These are phyloP conservation scores for Ganoderma boninense DNA, from an alignment of 1,284 basidiomycete genomes.

Conservation along the genomic window DNA sequence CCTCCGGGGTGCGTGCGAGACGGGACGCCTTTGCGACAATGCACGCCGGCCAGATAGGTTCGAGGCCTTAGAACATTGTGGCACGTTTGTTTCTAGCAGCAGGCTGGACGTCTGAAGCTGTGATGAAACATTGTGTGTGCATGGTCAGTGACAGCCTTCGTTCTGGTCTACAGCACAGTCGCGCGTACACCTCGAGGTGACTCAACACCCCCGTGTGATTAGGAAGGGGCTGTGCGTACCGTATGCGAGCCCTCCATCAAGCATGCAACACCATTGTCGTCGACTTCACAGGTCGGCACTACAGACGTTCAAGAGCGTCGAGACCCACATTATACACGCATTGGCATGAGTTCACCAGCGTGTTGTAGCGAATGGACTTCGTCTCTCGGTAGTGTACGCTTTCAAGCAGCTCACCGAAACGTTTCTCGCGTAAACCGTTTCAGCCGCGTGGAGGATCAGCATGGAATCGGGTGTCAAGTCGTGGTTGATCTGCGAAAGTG, in stretches of 20 bases:
- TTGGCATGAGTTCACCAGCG: conserved; percentile 66
- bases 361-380: conserved; percentile 64
- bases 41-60: background rate
- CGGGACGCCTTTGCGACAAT: background rate
- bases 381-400: conserved; percentile 73
- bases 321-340: conserved; percentile 44
- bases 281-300: conserved; percentile 45
- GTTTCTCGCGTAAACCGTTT: conserved; percentile 72
- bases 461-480: conserved; percentile 84
- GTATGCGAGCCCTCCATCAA: conserved; percentile 28
- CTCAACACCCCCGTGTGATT: background rate
- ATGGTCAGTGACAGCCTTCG: background rate
- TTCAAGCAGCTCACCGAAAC: conserved; percentile 78
- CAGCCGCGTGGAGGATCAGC: conserved; percentile 74
- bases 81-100: conserved; percentile 19
- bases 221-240: background rate
- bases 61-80: conserved; percentile 23
- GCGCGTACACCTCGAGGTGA: background rate
- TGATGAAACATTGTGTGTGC: background rate
- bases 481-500: conserved; percentile 63
- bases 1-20: background rate
- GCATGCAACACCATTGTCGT: conserved; percentile 64
- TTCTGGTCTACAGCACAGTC: too few relatives aligned
- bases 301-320: background rate
- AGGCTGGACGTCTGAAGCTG: background rate